Evolutionary conservation across 1,284 basidiomycete species (phyloP).

Genomic region (Mycena sp.): DNA sequence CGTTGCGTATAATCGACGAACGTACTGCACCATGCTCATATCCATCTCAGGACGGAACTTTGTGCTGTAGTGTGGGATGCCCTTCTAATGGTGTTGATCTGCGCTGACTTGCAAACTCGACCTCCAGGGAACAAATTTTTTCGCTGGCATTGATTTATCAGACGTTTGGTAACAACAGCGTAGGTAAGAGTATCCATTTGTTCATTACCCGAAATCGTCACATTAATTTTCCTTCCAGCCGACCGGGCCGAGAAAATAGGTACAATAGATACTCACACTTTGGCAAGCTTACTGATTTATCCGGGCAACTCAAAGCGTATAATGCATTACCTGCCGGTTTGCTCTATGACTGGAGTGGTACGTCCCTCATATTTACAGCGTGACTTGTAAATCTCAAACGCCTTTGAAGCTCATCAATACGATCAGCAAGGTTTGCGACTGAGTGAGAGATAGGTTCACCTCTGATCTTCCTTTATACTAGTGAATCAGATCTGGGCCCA

Average conservation of each 20-base stretch:
- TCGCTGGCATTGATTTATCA: conserved; percentile 50
- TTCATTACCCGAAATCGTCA: neutral
- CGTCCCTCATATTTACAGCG: neutral
- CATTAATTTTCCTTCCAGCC: conserved; percentile 26
- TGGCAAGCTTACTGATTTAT: neutral
- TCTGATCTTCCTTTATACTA: conserved; percentile 17
- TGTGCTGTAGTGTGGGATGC: conserved; percentile 49
- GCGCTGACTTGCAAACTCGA: neutral
- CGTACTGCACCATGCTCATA: neutral
- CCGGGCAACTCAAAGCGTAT: conserved; percentile 40
- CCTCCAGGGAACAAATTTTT: conserved; percentile 49
- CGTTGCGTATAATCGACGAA: neutral
- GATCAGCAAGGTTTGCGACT: conserved; percentile 48
- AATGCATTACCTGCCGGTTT: conserved; percentile 50
- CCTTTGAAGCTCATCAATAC: conserved; percentile 46
- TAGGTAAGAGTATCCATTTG: conserved; percentile 25
- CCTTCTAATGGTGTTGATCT: neutral
- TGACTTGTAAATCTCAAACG: neutral
- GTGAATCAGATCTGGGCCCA: conserved; percentile 53
- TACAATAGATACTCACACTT: conserved; percentile 17
- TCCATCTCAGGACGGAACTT: conserved; percentile 44
- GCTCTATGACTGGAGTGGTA: conserved; percentile 47
- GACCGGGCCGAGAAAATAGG: conserved; percentile 50
- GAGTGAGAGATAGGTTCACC: neutral
- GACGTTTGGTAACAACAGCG: conserved; percentile 49